Evolutionary conservation across 2,329 filamentous ascomycete species (phyloP).

Genomic region (Pyrenochaeta sp.): DNA sequence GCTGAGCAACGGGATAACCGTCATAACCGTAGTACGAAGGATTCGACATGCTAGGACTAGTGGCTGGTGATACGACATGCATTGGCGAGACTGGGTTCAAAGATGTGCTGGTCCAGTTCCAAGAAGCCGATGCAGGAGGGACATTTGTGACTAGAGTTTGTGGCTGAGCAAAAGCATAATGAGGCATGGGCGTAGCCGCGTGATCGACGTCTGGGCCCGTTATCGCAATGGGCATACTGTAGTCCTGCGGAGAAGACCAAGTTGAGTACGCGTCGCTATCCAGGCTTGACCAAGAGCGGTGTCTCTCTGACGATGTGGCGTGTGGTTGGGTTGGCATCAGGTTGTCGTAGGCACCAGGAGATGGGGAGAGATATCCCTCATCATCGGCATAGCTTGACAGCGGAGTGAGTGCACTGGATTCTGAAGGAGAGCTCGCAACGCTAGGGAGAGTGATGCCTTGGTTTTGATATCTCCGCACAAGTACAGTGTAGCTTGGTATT

Average conservation of each 20-base stretch:
- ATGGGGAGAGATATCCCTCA: conserved; percentile 27
- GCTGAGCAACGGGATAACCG: conserved; percentile 21
- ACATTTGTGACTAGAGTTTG: conserved; percentile 13
- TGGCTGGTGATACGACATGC: conserved; percentile 19
- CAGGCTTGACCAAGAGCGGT: conserved; percentile 30
- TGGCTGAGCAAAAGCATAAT: conserved; percentile 20
- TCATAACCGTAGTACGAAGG: conserved; percentile 18
- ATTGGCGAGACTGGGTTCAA: conserved; percentile 26
- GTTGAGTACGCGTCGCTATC: conserved; percentile 27
- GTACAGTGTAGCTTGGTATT: conserved; percentile 37
- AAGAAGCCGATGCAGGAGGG: conserved; percentile 16
- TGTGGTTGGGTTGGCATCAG: conserved; percentile 26
- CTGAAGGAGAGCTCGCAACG: conserved; percentile 31
- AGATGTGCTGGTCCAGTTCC: conserved; percentile 28
- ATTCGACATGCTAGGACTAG: conserved; percentile 8
- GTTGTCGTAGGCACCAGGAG: conserved; percentile 23
- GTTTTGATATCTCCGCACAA: conserved; percentile 41
- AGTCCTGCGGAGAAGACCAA: conserved; percentile 36
- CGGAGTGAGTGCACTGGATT: conserved; percentile 20
- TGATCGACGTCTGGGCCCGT: conserved; percentile 14
- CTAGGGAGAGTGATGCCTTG: conserved; percentile 37
- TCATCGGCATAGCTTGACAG: conserved; percentile 23
- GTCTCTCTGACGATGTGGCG: conserved; percentile 25
- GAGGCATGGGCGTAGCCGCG: conserved; percentile 9
- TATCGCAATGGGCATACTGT: conserved; percentile 17